phyloP scores from a whole-genome alignment of 1,139 yeast genomes.

The Suhomyces maxii region DNA sequence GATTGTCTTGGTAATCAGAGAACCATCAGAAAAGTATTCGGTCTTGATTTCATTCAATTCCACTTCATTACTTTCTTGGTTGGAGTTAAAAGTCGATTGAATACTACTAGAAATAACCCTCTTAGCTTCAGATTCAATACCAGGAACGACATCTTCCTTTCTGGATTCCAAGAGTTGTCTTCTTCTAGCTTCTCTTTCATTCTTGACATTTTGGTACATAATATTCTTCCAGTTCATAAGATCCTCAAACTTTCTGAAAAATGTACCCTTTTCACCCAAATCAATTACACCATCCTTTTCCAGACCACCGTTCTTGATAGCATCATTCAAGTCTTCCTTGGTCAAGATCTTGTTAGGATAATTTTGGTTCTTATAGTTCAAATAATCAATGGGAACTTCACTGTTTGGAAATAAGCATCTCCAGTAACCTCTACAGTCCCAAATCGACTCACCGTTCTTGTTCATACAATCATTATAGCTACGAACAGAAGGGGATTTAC shows the following conservation, averaged over 20 bases:
- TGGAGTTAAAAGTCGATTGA: constrained; percentile 44
- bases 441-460: constrained; percentile 65
- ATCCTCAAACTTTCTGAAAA: constrained; percentile 63
- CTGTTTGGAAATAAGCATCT: constrained; percentile 76
- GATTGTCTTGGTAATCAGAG: constrained; percentile 42
- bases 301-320: constrained; percentile 16
- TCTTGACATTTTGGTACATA: constrained; percentile 46
- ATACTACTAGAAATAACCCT: constrained; percentile 51
- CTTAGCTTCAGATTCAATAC: background rate
- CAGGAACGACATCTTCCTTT: background rate
- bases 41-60: constrained; percentile 52
- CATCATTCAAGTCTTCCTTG: constrained; percentile 48
- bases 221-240: constrained; percentile 66
- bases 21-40: constrained; percentile 66
- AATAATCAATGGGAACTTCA: constrained; percentile 37
- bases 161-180: background rate
- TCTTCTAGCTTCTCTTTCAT: constrained; percentile 24
- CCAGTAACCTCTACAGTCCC: constrained; percentile 86
- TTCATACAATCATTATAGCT: constrained; percentile 64
- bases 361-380: constrained; percentile 29
- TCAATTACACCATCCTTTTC: constrained; percentile 27
- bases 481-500: constrained; percentile 60
- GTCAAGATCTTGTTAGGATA: constrained; percentile 40
- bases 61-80: constrained; percentile 56
- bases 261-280: constrained; percentile 41